Evolutionary conservation across 768 basidiomycete genomes (phyloP).

Genomic region (Ephemerocybe angulata): DNA sequence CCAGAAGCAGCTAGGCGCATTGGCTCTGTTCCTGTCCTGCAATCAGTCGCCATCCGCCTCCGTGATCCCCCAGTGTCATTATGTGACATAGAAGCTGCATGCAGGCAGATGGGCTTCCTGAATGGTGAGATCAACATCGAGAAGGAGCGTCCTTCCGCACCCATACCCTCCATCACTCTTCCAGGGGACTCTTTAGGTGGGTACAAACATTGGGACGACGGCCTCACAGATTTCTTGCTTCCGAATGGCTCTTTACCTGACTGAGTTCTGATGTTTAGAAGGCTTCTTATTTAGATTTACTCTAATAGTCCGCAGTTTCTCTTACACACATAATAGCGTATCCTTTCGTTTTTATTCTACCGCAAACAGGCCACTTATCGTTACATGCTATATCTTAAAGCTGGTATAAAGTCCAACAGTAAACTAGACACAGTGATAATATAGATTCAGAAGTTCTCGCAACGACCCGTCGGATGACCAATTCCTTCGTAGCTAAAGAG

Average conservation of each 20-base stretch:
- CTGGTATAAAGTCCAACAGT: too few relatives aligned
- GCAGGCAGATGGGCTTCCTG: neutral
- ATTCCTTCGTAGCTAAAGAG: too few relatives aligned
- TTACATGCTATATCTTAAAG: too few relatives aligned
- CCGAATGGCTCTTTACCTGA: neutral
- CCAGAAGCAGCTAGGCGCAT: neutral
- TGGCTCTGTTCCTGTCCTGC: neutral
- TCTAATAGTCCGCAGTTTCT: too few relatives aligned
- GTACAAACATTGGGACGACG: neutral
- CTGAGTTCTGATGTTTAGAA: neutral
- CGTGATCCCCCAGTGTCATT: neutral
- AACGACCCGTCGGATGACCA: too few relatives aligned
- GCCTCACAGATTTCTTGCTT: slow-evolving; percentile 1
- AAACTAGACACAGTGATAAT: too few relatives aligned
- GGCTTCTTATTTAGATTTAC: neutral
- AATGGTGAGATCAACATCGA: neutral
- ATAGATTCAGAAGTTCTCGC: too few relatives aligned
- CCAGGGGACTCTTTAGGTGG: neutral
- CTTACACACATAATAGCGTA: too few relatives aligned
- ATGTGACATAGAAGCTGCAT: neutral
- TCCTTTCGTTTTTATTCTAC: too few relatives aligned
- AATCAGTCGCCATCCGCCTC: neutral
- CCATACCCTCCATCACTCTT: neutral
- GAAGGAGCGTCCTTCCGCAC: neutral
- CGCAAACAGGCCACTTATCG: too few relatives aligned